These are phyloP conservation scores for Inga laurina DNA, from an alignment of 306 rosid species.

Conservation along the genomic window DNA sequence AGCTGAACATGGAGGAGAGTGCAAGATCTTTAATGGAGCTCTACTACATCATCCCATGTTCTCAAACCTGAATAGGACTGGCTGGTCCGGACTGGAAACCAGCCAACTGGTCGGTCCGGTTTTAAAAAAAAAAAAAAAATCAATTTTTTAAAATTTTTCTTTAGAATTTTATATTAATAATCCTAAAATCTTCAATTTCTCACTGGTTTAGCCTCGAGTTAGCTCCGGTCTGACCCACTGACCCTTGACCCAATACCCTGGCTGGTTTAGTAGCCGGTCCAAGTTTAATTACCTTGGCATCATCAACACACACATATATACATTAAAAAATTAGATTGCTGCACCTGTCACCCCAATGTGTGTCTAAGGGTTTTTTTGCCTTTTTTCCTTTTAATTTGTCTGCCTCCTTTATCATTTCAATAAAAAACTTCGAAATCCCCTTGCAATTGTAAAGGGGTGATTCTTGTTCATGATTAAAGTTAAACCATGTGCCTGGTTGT, in stretches of 20 bases:
- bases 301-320: background rate
- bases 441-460: background rate
- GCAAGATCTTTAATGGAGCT: conserved; percentile 7
- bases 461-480: conserved; percentile 2
- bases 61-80: too few relatives aligned
- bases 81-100: too few relatives aligned
- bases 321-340: background rate
- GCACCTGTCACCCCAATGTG: background rate
- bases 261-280: too few relatives aligned
- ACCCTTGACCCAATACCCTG: too few relatives aligned
- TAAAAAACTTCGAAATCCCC: background rate
- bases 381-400: background rate
- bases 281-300: background rate
- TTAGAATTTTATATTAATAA: too few relatives aligned
- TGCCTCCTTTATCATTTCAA: background rate
- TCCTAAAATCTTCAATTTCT: too few relatives aligned
- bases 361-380: background rate
- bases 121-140: too few relatives aligned
- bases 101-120: too few relatives aligned
- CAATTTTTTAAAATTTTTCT: too few relatives aligned
- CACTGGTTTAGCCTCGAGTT: too few relatives aligned
- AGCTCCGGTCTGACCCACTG: too few relatives aligned
- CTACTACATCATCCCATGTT: background rate
- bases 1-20: background rate
- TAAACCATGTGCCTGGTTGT: conserved; percentile 14